Evolutionary conservation across 2,329 filamentous ascomycete genomes (phyloP), one percentile per base, ranked within the genome.

Genomic region (Sporothrix brasiliensis): DNA sequence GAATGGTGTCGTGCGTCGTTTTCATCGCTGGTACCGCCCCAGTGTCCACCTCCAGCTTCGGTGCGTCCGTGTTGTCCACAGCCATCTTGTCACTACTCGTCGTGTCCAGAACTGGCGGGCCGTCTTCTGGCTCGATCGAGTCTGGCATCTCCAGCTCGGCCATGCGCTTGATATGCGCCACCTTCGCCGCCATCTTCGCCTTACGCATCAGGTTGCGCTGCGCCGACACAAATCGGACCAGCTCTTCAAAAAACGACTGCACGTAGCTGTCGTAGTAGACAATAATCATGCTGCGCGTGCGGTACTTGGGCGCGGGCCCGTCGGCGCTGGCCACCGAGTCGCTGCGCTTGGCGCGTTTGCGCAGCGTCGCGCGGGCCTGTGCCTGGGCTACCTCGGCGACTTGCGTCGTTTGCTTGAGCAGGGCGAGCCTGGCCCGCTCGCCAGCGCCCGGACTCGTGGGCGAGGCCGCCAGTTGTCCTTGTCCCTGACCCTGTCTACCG

Each of bases 261-360:
- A 96, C 90, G 73, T 92, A 90, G 74, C 91, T 92, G 77, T 97
- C 94, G 78, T 97, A 97, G 79, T 93, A 94, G n/a, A 97, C 91
- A 53, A 95, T 89, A 61, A 94, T 90, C 84, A 92, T 91, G 70
- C 86, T 89, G 74, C 91, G 87, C 3, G 88, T 89, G 69, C 91
- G 88, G 77, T 91, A 91, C 73, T 88, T 87, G 13, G 82, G 79
- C 0, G 83, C 78, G 2, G 80, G 78, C 13, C 79, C 79, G 49
- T 86, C 84, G 49, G 79, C 81, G 54, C 85, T 87, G 67, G 84
- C 75, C 74, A 87, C 80, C 0, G 86, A 88, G 30, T 85, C 80
- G 14, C 84, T 83, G 68, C 85, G 82, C 68, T 83, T 81, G 63
- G 69, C 71, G 6, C 82, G 83, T 75, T 83, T 86, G 74, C 82